Percentiles rank a stretch among this genome's conserved stretches.
Evolutionary conservation across 176 grass and related monocot species (phyloP).

Genomic region (Avena sativa): DNA sequence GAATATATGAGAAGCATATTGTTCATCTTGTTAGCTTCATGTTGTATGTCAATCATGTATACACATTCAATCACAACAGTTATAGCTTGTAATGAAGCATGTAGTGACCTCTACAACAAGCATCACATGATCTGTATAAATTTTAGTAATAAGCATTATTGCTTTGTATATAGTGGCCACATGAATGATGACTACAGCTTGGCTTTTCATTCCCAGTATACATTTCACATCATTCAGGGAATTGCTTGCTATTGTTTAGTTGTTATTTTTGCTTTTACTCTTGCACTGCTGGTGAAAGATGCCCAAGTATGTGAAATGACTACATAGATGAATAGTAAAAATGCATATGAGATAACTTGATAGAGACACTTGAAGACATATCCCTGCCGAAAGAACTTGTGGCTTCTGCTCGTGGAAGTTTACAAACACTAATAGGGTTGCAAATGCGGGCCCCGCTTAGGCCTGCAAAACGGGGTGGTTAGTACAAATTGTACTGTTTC

Average conservation of each 20-base stretch:
- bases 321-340: constrained; percentile 7
- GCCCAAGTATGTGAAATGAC: constrained; percentile 1
- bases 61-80: constrained; percentile 18
- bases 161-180: constrained; percentile 17
- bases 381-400: neutral
- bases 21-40: neutral
- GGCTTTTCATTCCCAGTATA: constrained; percentile 24
- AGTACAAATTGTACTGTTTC: too few relatives aligned
- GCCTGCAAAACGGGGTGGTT: too few relatives aligned
- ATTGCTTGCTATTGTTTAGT: constrained; percentile 2
- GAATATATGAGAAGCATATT: constrained; percentile 22
- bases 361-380: constrained; percentile 4
- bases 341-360: constrained; percentile 6
- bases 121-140: neutral
- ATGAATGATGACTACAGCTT: constrained; percentile 48
- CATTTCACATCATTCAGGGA: neutral
- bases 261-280: neutral
- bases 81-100: constrained; percentile 13
- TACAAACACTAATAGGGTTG: neutral
- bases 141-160: constrained; percentile 39
- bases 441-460: too few relatives aligned
- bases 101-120: constrained; percentile 30
- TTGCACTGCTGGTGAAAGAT: constrained; percentile 21
- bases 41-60: constrained; percentile 31
- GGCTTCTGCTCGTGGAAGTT: neutral